phyloP scores from a whole-genome alignment of 805 yeast species.

The Wickerhamomyces strasburgensis region DNA sequence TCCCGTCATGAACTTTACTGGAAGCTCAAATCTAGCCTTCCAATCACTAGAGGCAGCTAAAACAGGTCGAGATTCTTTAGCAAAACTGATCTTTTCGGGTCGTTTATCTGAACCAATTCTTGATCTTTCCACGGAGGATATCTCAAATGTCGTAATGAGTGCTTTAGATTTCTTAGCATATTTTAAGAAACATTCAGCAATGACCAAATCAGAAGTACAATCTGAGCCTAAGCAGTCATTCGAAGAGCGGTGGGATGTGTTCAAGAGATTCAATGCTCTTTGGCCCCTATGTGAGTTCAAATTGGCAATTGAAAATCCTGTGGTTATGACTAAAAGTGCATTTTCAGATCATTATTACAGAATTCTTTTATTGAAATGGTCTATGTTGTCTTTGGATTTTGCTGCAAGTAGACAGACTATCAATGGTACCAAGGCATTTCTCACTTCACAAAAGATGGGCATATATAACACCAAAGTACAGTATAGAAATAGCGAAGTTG shows the following conservation, averaged over 20 bases:
- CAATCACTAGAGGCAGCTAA: slow-evolving; percentile 28
- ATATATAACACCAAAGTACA: slow-evolving; percentile 12
- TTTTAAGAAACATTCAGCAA: background rate
- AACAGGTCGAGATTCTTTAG: slow-evolving; percentile 21
- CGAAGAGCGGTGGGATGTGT: slow-evolving; percentile 9
- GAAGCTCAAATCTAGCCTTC: slow-evolving; percentile 35
- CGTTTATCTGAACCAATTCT: slow-evolving; percentile 39
- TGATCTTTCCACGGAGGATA: slow-evolving; percentile 38
- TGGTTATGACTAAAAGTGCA: slow-evolving; percentile 28
- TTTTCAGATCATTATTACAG: slow-evolving; percentile 27
- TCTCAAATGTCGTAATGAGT: slow-evolving; percentile 30
- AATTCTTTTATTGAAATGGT: slow-evolving; percentile 26
- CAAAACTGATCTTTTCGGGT: slow-evolving; percentile 33
- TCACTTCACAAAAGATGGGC: slow-evolving; percentile 11
- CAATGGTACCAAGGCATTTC: slow-evolving; percentile 21
- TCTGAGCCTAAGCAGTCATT: slow-evolving; percentile 2
- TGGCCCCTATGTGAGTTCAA: slow-evolving; percentile 33
- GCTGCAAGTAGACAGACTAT: slow-evolving; percentile 7
- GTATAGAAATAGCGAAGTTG: slow-evolving; percentile 15
- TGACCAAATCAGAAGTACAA: background rate
- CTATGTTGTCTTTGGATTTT: slow-evolving; percentile 20
- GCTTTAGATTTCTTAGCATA: slow-evolving; percentile 19
- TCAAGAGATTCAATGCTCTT: slow-evolving; percentile 17
- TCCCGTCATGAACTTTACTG: slow-evolving; percentile 28
- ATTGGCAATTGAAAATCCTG: slow-evolving; percentile 36